Evolutionary conservation across 106 monocot species (phyloP).

Genomic region (Platanthera guangdongensis): DNA sequence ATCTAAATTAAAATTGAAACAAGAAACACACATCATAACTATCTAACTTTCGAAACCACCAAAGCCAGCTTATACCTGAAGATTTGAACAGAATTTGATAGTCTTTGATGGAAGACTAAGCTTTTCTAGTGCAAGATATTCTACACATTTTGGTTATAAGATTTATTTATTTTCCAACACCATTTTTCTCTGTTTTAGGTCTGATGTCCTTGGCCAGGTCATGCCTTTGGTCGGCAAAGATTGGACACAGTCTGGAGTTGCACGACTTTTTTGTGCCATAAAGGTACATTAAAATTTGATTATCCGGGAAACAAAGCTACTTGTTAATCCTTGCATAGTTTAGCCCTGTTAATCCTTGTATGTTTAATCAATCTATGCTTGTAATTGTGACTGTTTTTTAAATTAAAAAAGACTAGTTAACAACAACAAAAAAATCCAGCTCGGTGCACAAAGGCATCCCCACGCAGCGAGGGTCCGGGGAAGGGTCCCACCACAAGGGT

Average conservation of each 20-base stretch:
- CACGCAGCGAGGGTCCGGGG: no score
- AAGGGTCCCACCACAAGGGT: no score
- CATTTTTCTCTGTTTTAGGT: conserved; percentile 44
- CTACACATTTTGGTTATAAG: not conserved
- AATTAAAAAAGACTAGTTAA: no score
- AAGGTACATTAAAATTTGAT: conserved; percentile 36
- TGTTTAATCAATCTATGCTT: not conserved
- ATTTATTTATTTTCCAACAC: not conserved
- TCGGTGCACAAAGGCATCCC: no score
- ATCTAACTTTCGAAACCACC: not conserved
- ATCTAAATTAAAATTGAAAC: not conserved
- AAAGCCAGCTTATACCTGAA: not conserved
- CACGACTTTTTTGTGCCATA: conserved; percentile 87
- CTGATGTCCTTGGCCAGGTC: conserved; percentile 94
- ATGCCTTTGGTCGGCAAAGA: conserved; percentile 99
- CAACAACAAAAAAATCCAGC: no score
- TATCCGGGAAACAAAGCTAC: not conserved
- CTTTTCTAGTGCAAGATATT: not conserved
- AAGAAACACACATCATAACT: not conserved
- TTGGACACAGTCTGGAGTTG: conserved; percentile 97
- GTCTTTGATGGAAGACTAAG: not conserved
- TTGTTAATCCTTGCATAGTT: not conserved
- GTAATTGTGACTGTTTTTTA: not conserved
- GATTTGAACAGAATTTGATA: not conserved
- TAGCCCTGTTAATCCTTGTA: no score